phyloP scores from a whole-genome alignment of 2,329 filamentous ascomycete genomes.

The Tolypocladium inflatum region DNA sequence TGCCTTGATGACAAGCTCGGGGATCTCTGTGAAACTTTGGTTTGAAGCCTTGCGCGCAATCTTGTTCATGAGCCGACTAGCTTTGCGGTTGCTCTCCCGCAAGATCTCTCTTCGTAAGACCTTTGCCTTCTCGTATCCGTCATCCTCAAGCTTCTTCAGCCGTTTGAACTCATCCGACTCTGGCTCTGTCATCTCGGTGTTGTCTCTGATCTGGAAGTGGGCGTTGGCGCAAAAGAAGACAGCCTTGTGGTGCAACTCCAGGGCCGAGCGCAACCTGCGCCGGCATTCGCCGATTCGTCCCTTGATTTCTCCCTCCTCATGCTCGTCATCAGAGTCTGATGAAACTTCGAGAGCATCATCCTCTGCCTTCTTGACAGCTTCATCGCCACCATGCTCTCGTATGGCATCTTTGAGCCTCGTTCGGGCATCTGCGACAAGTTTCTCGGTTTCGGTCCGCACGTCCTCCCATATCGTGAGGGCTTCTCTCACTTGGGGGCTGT shows the following conservation, averaged over 20 bases:
- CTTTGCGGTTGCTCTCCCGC: conserved; percentile 33
- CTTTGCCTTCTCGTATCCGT: conserved; percentile 72
- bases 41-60: conserved; percentile 43
- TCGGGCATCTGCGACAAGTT: conserved; percentile 54
- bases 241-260: conserved; percentile 75
- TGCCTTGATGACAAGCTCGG: conserved; percentile 41
- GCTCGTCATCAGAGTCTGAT: conserved; percentile 25
- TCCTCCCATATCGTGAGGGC: conserved; percentile 63
- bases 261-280: conserved; percentile 56
- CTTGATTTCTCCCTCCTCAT: conserved; percentile 22
- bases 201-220: conserved; percentile 72
- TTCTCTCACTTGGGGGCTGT: conserved; percentile 55
- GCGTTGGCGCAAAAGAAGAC: conserved; percentile 80
- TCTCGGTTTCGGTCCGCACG: conserved; percentile 37
- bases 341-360: conserved; percentile 3
- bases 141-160: conserved; percentile 61
- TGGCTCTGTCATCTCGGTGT: conserved; percentile 52
- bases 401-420: conserved; percentile 46
- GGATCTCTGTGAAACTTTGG: conserved; percentile 52
- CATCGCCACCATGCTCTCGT: conserved; percentile 12
- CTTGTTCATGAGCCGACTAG: conserved; percentile 45
- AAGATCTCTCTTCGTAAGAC: conserved; percentile 68
- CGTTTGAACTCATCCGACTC: conserved; percentile 57
- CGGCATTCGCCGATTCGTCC: conserved; percentile 47
- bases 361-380: conserved; percentile 1